These are phyloP conservation scores for Botryosphaeria dothidea DNA, from an alignment of 2,329 filamentous ascomycete species.

Conservation along the genomic window DNA sequence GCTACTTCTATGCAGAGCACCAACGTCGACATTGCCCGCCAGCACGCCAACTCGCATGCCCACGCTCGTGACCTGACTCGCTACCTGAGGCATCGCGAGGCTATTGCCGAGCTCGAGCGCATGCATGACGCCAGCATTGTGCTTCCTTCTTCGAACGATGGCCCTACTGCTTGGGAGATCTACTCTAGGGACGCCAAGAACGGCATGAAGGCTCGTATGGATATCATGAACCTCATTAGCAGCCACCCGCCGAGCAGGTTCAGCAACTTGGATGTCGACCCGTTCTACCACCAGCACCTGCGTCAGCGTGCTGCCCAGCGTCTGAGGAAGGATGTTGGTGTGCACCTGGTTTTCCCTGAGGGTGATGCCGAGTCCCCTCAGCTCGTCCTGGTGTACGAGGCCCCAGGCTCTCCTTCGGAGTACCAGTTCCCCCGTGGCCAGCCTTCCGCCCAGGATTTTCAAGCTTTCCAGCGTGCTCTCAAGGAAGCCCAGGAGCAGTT, in stretches of 20 bases:
- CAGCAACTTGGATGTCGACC: conserved; percentile 66
- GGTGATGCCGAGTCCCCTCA: conserved; percentile 59
- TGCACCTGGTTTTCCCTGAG: conserved; percentile 72
- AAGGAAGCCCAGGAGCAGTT: conserved; percentile 61
- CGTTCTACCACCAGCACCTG: conserved; percentile 77
- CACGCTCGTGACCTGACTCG: conserved; percentile 86
- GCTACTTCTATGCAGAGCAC: conserved; percentile 84
- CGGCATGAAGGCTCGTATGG: conserved; percentile 70
- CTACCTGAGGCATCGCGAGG: conserved; percentile 79
- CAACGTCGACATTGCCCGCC: conserved; percentile 77
- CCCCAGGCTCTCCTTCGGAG: conserved; percentile 53
- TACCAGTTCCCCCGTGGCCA: conserved; percentile 58
- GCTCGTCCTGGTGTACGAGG: conserved; percentile 75
- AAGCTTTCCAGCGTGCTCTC: conserved; percentile 58
- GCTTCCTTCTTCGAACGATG: conserved; percentile 68
- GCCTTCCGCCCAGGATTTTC: conserved; percentile 56
- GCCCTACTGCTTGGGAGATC: conserved; percentile 79
- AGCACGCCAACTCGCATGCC: conserved; percentile 73
- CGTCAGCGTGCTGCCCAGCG: conserved; percentile 63
- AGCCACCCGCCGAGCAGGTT: conserved; percentile 74
- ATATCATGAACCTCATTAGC: conserved; percentile 72
- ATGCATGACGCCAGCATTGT: conserved; percentile 85
- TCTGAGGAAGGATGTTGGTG: conserved; percentile 69
- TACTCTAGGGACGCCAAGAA: conserved; percentile 82
- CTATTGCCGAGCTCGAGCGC: conserved; percentile 80